Evolutionary conservation across 306 rosid species (phyloP).

Genomic region (Dryas octopetala): DNA sequence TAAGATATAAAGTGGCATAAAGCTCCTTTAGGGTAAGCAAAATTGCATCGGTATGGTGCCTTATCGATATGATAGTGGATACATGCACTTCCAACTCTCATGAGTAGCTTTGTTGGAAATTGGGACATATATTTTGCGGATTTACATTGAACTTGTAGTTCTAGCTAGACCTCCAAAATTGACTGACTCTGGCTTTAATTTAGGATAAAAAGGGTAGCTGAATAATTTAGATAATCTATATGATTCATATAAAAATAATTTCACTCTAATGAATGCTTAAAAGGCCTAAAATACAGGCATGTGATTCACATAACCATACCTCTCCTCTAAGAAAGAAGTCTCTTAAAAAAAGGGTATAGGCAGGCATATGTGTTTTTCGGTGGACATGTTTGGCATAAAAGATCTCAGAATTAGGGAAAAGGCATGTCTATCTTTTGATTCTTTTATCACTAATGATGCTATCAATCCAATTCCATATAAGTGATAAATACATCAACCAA

Average conservation of each 20-base stretch:
- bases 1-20: neutral
- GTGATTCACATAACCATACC: neutral
- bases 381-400: neutral
- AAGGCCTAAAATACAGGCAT: conserved; percentile 5
- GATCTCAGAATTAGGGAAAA: no score
- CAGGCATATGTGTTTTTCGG: neutral
- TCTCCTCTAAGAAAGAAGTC: neutral
- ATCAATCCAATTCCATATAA: no score
- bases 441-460: no score
- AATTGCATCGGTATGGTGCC: conserved; percentile 25
- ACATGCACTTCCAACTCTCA: conserved; percentile 4
- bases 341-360: no score
- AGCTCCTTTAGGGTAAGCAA: conserved; percentile 13
- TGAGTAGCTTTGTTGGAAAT: conserved; percentile 19
- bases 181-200: conserved; percentile 21
- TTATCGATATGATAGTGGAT: conserved; percentile 2
- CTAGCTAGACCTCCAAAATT: conserved; percentile 4
- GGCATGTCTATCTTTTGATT: no score
- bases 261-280: neutral
- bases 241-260: neutral
- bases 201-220: neutral
- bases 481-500: no score
- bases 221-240: neutral
- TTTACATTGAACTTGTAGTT: conserved; percentile 12
- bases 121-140: neutral